A percentile compares a stretch with the other conserved stretches of the same genome.
Evolutionary conservation across 2,329 filamentous ascomycete species (phyloP).

Genomic region (Didymellaceae sp.): DNA sequence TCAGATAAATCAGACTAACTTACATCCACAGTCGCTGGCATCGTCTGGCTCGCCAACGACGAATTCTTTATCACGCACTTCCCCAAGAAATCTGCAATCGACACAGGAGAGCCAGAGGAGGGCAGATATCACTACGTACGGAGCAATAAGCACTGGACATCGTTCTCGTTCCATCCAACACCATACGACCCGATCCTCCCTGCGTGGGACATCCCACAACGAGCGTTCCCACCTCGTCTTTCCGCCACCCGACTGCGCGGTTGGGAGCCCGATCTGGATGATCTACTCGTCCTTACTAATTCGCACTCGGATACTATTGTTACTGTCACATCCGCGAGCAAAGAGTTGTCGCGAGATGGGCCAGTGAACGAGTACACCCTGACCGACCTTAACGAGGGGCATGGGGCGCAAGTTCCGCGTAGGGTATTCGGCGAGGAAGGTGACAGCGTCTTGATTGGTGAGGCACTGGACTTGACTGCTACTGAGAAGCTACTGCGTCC

Average conservation of each 20-base stretch:
- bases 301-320: conserved; percentile 82
- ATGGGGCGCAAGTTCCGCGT: conserved; percentile 68
- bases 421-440: conserved; percentile 50
- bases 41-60: conserved; percentile 89
- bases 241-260: conserved; percentile 78
- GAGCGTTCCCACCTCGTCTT: conserved; percentile 71
- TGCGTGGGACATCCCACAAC: conserved; percentile 61
- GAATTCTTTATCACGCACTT: conserved; percentile 79
- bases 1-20: neutral
- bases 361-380: conserved; percentile 73
- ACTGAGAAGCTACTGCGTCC: conserved; percentile 80
- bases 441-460: conserved; percentile 80
- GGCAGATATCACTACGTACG: conserved; percentile 78
- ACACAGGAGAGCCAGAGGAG: conserved; percentile 54
- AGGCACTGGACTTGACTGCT: conserved; percentile 82
- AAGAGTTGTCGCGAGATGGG: conserved; percentile 67
- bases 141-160: conserved; percentile 63
- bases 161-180: conserved; percentile 76
- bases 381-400: conserved; percentile 76
- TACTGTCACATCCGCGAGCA: conserved; percentile 75
- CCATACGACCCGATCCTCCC: conserved; percentile 56
- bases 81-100: conserved; percentile 51
- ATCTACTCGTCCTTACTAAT: conserved; percentile 81
- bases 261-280: conserved; percentile 80
- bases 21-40: conserved; percentile 68